phyloP scores from a whole-genome alignment of 139 green algal species.

The Picocystis salinarum region DNA sequence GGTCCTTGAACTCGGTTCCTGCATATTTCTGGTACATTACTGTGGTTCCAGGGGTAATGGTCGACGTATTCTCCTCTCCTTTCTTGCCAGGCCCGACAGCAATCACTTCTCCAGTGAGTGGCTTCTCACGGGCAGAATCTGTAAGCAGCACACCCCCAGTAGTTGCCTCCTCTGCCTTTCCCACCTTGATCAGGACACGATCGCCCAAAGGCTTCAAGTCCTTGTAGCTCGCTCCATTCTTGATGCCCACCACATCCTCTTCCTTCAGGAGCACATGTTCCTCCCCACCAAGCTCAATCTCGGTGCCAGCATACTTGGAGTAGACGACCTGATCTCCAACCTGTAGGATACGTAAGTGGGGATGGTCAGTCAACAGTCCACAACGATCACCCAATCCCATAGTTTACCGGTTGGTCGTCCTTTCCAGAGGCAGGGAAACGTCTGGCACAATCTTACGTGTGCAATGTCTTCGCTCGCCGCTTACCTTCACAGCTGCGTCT shows the following conservation, averaged over 20 bases:
- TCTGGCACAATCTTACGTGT: constrained; percentile 9
- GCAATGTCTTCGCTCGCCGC: constrained; percentile 7
- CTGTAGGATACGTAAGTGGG: constrained; percentile 12
- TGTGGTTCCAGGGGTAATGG: constrained; percentile 25
- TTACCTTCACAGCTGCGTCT: constrained; percentile 22
- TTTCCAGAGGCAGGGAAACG: constrained; percentile 6
- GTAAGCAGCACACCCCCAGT: constrained; percentile 69
- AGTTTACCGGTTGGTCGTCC: neutral
- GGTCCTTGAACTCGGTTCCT: constrained; percentile 62
- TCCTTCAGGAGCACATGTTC: constrained; percentile 81
- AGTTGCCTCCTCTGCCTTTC: constrained; percentile 48
- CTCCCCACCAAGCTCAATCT: constrained; percentile 51
- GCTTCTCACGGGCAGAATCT: constrained; percentile 55
- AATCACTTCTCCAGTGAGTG: constrained; percentile 67
- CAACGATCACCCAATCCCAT: neutral
- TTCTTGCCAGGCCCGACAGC: constrained; percentile 47
- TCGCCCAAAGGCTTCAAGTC: constrained; percentile 36
- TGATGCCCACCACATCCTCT: neutral
- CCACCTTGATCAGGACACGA: constrained; percentile 38
- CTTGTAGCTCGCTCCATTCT: constrained; percentile 2
- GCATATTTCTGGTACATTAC: constrained; percentile 79
- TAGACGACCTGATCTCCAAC: constrained; percentile 78
- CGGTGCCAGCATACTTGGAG: constrained; percentile 85
- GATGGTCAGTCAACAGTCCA: constrained; percentile 1
- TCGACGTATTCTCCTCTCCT: constrained; percentile 24